A percentile compares a stretch with the other conserved stretches of the same genome.
phyloP scores from a whole-genome alignment of 768 basidiomycete species.

The Mycena chlorophos region DNA sequence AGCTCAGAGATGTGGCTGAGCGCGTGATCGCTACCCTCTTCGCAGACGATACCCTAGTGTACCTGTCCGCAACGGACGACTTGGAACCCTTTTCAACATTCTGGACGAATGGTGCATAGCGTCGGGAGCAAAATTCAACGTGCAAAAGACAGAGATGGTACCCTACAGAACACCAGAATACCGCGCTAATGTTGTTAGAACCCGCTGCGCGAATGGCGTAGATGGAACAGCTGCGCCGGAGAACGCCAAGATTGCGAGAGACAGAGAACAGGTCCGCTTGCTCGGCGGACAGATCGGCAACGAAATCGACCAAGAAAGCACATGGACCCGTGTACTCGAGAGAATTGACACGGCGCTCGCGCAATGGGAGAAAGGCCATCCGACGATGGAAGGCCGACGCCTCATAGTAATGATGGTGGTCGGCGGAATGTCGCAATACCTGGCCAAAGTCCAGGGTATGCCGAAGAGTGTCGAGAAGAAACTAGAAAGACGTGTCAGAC shows the following conservation, averaged over 20 bases:
- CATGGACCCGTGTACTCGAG: constrained; percentile 31
- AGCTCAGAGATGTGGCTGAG: constrained; percentile 17
- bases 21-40: constrained; percentile 35
- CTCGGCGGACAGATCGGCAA: constrained; percentile 38
- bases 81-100: constrained; percentile 26
- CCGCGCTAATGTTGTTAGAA: constrained; percentile 8
- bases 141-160: constrained; percentile 38
- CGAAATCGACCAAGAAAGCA: constrained; percentile 14
- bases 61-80: constrained; percentile 31
- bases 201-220: not conserved
- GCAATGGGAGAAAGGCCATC: constrained; percentile 29
- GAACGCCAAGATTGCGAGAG: constrained; percentile 27
- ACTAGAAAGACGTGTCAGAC: constrained; percentile 21
- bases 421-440: constrained; percentile 37
- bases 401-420: constrained; percentile 29
- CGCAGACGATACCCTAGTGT: constrained; percentile 42
- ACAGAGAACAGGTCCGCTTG: constrained; percentile 27
- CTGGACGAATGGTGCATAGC: constrained; percentile 40
- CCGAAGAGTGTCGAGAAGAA: constrained; percentile 23
- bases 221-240: constrained; percentile 14
- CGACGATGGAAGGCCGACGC: constrained; percentile 29
- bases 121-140: constrained; percentile 43
- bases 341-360: constrained; percentile 24
- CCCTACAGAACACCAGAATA: constrained; percentile 30
- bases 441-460: constrained; percentile 37